phyloP scores from a whole-genome alignment of 164 flowering plant species.

The Sextonia rubra region DNA sequence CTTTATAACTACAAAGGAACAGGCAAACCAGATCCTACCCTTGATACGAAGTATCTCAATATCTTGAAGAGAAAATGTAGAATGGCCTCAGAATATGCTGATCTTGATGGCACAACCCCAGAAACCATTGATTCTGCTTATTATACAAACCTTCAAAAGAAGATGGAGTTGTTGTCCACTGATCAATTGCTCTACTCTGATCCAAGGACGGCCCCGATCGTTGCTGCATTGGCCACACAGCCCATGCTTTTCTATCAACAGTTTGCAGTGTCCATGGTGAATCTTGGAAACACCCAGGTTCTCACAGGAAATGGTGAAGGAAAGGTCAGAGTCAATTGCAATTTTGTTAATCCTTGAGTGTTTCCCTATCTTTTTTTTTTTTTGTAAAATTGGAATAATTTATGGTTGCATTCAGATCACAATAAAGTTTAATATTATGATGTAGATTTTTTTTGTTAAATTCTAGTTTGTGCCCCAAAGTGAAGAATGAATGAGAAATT shows the following conservation, averaged over 20 bases:
- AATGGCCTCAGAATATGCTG: conserved; percentile 53
- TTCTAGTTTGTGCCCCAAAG: too few species aligned
- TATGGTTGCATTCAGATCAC: neutral
- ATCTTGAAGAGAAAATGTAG: conserved; percentile 64
- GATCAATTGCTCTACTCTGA: conserved; percentile 57
- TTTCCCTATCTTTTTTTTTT: neutral
- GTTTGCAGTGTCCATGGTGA: conserved; percentile 72
- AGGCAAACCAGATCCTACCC: conserved; percentile 41
- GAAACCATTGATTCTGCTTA: conserved; percentile 41
- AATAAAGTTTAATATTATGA: neutral
- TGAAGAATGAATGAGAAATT: too few species aligned
- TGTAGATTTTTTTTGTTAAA: neutral
- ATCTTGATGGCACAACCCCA: conserved; percentile 68
- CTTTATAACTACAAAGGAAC: conserved; percentile 50
- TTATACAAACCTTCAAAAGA: conserved; percentile 52
- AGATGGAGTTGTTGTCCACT: conserved; percentile 53
- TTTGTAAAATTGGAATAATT: too few species aligned
- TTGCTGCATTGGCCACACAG: conserved; percentile 32
- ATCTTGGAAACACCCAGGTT: conserved; percentile 53
- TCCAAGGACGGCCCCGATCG: conserved; percentile 45
- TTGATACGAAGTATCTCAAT: conserved; percentile 40
- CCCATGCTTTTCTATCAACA: conserved; percentile 36
- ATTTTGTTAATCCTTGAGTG: conserved; percentile 31
- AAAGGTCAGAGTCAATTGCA: conserved; percentile 59
- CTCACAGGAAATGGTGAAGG: conserved; percentile 49